A percentile compares a stretch with the other conserved stretches of the same genome.
These are phyloP conservation scores for Phellopilus nigrolimitatus DNA, from an alignment of 1,284 basidiomycete species.

Conservation along the genomic window DNA sequence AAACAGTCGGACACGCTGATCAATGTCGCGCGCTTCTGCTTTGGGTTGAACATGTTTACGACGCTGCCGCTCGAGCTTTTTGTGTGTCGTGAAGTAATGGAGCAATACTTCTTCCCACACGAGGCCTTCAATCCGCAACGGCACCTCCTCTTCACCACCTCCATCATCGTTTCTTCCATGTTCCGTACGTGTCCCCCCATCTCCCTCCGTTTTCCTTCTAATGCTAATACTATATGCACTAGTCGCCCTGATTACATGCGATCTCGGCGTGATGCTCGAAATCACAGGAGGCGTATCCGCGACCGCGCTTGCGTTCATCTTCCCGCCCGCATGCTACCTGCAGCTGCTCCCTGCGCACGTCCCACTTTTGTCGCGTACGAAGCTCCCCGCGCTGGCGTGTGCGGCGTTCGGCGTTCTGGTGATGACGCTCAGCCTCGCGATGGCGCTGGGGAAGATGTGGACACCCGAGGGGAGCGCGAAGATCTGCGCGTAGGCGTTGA, in stretches of 20 bases:
- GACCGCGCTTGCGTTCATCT: conserved; percentile 92
- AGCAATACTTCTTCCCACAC: conserved; percentile 89
- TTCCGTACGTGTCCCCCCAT: conserved; percentile 48
- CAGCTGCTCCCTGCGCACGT: conserved; percentile 58
- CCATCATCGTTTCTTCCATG: conserved; percentile 82
- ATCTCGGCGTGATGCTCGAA: conserved; percentile 96
- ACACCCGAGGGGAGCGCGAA: conserved; percentile 62
- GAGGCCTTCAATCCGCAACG: conserved; percentile 76
- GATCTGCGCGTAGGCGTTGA: conserved; percentile 52
- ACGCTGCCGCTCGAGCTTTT: conserved; percentile 92
- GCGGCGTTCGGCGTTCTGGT: conserved; percentile 73
- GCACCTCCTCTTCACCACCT: conserved; percentile 89
- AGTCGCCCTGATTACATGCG: conserved; percentile 93
- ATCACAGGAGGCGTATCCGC: conserved; percentile 95
- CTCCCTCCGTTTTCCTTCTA: conserved; percentile 4
- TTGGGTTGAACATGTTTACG: conserved; percentile 98
- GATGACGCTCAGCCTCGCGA: conserved; percentile 71
- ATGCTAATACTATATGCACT: conserved; percentile 2
- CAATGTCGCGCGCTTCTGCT: conserved; percentile 92
- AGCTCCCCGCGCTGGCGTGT: conserved; percentile 73
- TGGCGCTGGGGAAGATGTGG: conserved; percentile 76
- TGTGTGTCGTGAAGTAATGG: conserved; percentile 92
- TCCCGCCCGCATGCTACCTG: conserved; percentile 85
- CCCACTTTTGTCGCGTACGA: conserved; percentile 63
- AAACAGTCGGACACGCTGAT: conserved; percentile 74